Percentiles rank a stretch among this genome's conserved stretches.
phyloP scores from a whole-genome alignment of 2,329 filamentous ascomycete genomes.

The Hypoxylon sp. region DNA sequence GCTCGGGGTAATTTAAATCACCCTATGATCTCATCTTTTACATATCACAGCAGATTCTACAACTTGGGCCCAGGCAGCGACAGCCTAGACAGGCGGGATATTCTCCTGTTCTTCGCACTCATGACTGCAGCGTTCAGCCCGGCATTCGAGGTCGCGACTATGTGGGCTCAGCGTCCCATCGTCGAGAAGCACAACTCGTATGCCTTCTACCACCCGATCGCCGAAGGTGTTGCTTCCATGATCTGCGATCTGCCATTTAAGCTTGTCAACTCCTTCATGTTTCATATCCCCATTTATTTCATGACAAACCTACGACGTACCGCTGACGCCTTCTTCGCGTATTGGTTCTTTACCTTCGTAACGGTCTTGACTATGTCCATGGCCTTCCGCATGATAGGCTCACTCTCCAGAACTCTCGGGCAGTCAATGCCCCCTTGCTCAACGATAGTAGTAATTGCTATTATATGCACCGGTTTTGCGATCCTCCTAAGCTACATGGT shows the following conservation, averaged over 20 bases:
- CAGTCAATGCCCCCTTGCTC: constrained; percentile 68
- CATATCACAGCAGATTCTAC: constrained; percentile 83
- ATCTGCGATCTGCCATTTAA: constrained; percentile 87
- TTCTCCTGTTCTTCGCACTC: constrained; percentile 85
- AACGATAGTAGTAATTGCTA: constrained; percentile 70
- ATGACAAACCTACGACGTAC: constrained; percentile 82
- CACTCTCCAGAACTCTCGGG: constrained; percentile 75
- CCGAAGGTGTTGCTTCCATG: constrained; percentile 86
- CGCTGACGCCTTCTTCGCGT: constrained; percentile 83
- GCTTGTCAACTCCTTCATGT: constrained; percentile 74
- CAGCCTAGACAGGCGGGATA: constrained; percentile 82
- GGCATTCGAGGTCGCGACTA: constrained; percentile 78
- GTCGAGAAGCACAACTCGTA: constrained; percentile 90
- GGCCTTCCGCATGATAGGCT: constrained; percentile 82
- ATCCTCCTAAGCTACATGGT: constrained; percentile 75
- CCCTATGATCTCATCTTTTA: too few relatives aligned
- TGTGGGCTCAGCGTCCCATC: constrained; percentile 85
- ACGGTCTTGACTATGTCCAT: constrained; percentile 83
- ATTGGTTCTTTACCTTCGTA: constrained; percentile 78
- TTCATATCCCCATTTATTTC: constrained; percentile 86
- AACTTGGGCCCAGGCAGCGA: constrained; percentile 72
- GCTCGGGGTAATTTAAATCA: too few relatives aligned
- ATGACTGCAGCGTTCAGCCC: constrained; percentile 82
- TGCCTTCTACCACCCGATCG: constrained; percentile 87
- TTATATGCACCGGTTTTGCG: constrained; percentile 76